These are phyloP conservation scores for Cymbidium sinense DNA, from an alignment of 106 monocot genomes.

Conservation along the genomic window DNA sequence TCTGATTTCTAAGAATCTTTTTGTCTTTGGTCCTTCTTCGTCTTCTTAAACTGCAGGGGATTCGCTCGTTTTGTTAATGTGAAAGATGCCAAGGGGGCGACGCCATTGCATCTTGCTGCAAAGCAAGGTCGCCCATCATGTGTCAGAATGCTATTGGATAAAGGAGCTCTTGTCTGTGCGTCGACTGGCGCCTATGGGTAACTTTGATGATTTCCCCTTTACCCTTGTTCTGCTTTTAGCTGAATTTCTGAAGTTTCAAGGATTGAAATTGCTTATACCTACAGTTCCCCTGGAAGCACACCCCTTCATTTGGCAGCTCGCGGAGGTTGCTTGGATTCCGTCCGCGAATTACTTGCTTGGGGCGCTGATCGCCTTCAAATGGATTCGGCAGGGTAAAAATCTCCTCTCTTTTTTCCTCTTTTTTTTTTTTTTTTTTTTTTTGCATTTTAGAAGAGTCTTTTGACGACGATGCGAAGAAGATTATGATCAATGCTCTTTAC, in stretches of 20 bases:
- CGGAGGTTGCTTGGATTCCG: conserved; percentile 74
- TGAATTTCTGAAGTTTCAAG: background rate
- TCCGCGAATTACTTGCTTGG: conserved; percentile 88
- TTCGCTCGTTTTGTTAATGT: conserved; percentile 94
- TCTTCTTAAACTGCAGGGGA: conserved; percentile 45
- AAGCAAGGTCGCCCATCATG: conserved; percentile 45
- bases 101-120: conserved; percentile 86
- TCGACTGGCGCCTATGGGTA: conserved; percentile 70
- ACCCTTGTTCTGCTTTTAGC: background rate
- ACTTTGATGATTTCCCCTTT: background rate
- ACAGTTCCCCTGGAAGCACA: conserved; percentile 80
- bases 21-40: background rate
- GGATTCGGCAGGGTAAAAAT: conserved; percentile 75
- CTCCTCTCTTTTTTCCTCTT: background rate
- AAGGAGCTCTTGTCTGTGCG: conserved; percentile 79
- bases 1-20: background rate
- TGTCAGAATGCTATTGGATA: conserved; percentile 72
- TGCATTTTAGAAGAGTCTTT: no score
- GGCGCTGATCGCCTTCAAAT: conserved; percentile 87
- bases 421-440: background rate
- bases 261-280: background rate
- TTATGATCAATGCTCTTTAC: conserved; percentile 6
- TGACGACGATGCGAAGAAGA: background rate
- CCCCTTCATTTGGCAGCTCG: conserved; percentile 89
- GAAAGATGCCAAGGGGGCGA: conserved; percentile 74